Percentiles rank a stretch among this genome's conserved stretches.
These are phyloP conservation scores for Trametes versicolor DNA, from an alignment of 1,284 basidiomycete genomes.

Conservation along the genomic window DNA sequence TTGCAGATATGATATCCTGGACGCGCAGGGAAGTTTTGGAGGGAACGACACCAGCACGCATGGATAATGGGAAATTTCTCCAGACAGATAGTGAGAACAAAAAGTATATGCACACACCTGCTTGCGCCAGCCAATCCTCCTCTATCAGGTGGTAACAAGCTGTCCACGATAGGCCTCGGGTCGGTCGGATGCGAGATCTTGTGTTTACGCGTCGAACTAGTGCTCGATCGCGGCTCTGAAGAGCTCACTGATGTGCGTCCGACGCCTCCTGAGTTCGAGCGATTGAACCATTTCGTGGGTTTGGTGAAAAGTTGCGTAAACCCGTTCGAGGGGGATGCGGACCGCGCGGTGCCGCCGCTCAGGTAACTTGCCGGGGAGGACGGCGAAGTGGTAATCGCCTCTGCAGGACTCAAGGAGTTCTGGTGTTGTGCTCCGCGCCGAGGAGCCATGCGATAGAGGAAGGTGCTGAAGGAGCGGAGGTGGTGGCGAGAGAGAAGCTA, in stretches of 20 bases:
- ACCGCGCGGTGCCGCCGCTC: slow-evolving; percentile 38
- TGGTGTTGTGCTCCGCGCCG: slow-evolving; percentile 39
- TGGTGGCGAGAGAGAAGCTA: slow-evolving; percentile 12
- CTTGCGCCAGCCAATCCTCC: slow-evolving; percentile 50
- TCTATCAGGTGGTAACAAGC: slow-evolving; percentile 41
- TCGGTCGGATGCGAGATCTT: slow-evolving; percentile 87
- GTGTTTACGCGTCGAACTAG: slow-evolving; percentile 66
- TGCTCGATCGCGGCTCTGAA: slow-evolving; percentile 62
- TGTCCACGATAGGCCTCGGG: slow-evolving; percentile 73
- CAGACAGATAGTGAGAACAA: background rate
- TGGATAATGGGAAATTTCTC: background rate
- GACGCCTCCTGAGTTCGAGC: slow-evolving; percentile 41
- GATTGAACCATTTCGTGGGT: slow-evolving; percentile 47
- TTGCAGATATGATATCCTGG: background rate
- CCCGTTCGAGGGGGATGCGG: slow-evolving; percentile 43
- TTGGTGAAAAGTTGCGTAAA: slow-evolving; percentile 44
- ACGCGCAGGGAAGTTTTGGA: background rate
- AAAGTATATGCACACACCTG: slow-evolving; percentile 52
- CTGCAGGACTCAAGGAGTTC: slow-evolving; percentile 44
- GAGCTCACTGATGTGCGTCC: slow-evolving; percentile 43
- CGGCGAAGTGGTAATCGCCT: slow-evolving; percentile 35
- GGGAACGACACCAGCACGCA: background rate
- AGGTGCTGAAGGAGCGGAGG: slow-evolving; percentile 11
- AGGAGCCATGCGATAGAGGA: slow-evolving; percentile 37
- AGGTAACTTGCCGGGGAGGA: slow-evolving; percentile 40